Conservation (phyloP, 2,329 filamentous ascomycete species). For the Alternaria sp. region DNA sequence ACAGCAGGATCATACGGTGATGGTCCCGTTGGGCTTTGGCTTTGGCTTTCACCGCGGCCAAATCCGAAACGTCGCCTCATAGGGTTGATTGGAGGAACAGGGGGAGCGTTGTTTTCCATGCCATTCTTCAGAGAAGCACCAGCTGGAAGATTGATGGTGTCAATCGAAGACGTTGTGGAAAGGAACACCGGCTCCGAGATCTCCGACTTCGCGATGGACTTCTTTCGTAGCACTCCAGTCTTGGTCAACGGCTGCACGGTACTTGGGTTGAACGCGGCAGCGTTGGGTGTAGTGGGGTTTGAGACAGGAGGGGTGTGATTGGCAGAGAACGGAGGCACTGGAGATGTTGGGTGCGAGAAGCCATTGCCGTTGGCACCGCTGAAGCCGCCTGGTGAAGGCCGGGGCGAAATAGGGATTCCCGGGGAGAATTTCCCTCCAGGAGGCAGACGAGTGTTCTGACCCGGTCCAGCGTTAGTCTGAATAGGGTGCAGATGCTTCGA, state of each 20-base stretch:
- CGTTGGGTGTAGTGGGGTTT: conserved; percentile 52
- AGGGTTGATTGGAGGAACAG: conserved; percentile 66
- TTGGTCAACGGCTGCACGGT: conserved; percentile 33
- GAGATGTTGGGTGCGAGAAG: conserved; percentile 52
- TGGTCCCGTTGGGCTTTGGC: conserved; percentile 33
- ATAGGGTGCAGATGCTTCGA: conserved; percentile 47
- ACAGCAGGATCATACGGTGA: conserved; percentile 44
- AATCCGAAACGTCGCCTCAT: conserved; percentile 59
- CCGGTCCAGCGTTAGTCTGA: conserved; percentile 34
- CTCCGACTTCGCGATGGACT: conserved; percentile 64
- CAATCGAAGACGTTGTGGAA: conserved; percentile 63
- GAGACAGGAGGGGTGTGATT: conserved; percentile 62
- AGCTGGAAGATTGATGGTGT: conserved; percentile 63
- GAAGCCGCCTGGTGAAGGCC: conserved; percentile 43
- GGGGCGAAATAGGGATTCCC: conserved; percentile 44
- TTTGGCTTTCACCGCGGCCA: conserved; percentile 46
- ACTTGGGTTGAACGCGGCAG: conserved; percentile 41
- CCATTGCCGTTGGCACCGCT: conserved; percentile 42
- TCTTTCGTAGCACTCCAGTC: conserved; percentile 56
- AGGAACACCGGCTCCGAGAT: conserved; percentile 67
- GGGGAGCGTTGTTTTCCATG: conserved; percentile 46
- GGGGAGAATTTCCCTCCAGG: conserved; percentile 36
- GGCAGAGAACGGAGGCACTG: conserved; percentile 56
- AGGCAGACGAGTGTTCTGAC: conserved; percentile 32
- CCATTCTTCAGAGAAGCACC: conserved; percentile 62